A percentile compares a stretch with the other conserved stretches of the same genome.
Conservation (phyloP, 177 flowering plant species). For the Vitis hybrid region DNA sequence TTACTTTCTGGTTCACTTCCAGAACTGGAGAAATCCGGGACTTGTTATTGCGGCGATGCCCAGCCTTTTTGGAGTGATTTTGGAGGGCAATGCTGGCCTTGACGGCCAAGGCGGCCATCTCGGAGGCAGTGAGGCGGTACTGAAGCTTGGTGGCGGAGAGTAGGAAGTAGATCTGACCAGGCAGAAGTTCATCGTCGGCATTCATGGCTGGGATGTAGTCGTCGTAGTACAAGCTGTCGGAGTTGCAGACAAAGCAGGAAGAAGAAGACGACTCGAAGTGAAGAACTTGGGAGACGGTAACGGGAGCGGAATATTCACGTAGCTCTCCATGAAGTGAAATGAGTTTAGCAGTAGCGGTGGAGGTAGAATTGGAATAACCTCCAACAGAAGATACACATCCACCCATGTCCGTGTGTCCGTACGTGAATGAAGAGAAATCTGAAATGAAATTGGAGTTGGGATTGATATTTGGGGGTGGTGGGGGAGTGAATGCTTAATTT, state of each 20-base stretch:
- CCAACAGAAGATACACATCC: constrained; percentile 21
- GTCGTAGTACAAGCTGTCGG: constrained; percentile 39
- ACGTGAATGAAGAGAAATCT: too few relatives aligned
- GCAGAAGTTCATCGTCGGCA: constrained; percentile 21
- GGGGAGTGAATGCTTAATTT: too few relatives aligned
- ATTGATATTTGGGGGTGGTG: too few relatives aligned
- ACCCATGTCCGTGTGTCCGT: constrained; percentile 24
- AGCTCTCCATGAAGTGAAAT: constrained; percentile 31
- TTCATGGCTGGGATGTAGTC: constrained; percentile 40
- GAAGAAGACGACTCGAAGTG: constrained; percentile 7
- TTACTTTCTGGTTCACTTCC: not conserved
- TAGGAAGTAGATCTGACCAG: constrained; percentile 46
- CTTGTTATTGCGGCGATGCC: constrained; percentile 11
- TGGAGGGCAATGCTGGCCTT: constrained; percentile 50
- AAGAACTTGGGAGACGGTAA: constrained; percentile 34
- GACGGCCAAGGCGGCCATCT: constrained; percentile 61
- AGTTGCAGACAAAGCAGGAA: constrained; percentile 38
- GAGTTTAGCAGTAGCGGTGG: constrained; percentile 29
- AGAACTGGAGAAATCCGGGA: constrained; percentile 29
- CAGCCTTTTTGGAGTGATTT: constrained; percentile 6
- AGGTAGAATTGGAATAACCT: not conserved
- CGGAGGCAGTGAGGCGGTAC: constrained; percentile 33
- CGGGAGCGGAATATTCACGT: constrained; percentile 29
- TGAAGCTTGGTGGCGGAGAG: constrained; percentile 38
- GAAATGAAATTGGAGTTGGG: too few relatives aligned